Evolutionary conservation across 805 yeast genomes (phyloP), one percentile per base, ranked within the genome.

Genomic region (Brettanomyces naardenensis): DNA sequence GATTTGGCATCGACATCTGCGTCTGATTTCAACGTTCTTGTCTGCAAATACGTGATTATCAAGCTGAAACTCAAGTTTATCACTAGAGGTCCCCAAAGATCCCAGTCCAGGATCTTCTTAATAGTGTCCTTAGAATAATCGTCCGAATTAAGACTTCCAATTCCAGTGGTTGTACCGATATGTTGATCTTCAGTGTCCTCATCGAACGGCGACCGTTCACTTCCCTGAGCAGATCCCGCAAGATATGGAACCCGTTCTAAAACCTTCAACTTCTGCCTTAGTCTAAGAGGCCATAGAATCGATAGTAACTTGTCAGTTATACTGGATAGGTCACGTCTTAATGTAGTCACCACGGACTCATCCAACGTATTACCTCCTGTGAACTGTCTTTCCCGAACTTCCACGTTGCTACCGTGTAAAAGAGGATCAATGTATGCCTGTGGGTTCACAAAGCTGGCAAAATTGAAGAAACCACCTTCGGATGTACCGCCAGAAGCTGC

Each of bases 81-180:
- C 17, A 74, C 64, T 31, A 75, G 53, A 2, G 80, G 80, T 1
- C 80, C 80, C 80, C 80, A 75, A 35, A 75, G 55, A 53, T 75
- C 80, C 80, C 80, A 75, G 38, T 74, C 80, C 37, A 73, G 44
- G 10, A 64, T 65, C 37, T 59, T 57, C 15, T 50, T 49, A 20
- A 61, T 52, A 3, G 63, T 43, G 14, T 59, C 64, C 28, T 50
- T 44, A 2, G 66, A 58, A 18, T 59, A 61, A 25, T 61, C 66
- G 19, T 52, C 60, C 7, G 47, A 23, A 37, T 50, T 45, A 54
- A 31, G 23, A n/a, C n/a, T n/a, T n/a, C n/a, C n/a, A n/a, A n/a
- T n/a, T n/a, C n/a, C n/a, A n/a, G n/a, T n/a, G n/a, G n/a, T n/a
- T n/a, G n/a, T n/a, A 51, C 44, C 41, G 13, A 13, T n/a, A 7